Evolutionary conservation across 225 moss, liverwort and hornwort species (phyloP).

Genomic region (Marchantia paleacea): DNA sequence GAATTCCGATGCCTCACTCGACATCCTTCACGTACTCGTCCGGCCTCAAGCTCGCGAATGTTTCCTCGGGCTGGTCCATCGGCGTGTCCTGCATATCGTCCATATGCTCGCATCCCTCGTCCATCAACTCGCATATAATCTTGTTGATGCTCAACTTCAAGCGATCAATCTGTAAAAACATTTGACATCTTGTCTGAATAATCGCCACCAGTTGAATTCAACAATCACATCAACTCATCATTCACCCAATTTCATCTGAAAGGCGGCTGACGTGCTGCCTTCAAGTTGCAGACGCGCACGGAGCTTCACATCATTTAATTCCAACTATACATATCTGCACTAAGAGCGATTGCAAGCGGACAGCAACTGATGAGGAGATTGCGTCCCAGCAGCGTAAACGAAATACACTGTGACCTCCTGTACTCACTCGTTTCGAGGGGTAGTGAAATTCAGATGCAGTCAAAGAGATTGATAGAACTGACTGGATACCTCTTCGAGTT

Average conservation of each 20-base stretch:
- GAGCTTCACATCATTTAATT: no score
- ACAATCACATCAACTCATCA: neutral
- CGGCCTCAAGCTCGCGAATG: slow-evolving; percentile 24
- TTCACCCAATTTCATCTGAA: neutral
- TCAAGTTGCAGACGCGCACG: no score
- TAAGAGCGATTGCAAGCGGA: no score
- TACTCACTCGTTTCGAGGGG: no score
- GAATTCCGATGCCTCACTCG: neutral
- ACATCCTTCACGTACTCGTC: slow-evolving; percentile 26
- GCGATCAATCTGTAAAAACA: slow-evolving; percentile 36
- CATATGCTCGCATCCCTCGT: slow-evolving; percentile 44
- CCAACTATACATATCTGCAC: no score
- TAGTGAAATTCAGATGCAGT: neutral
- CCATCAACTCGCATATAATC: slow-evolving; percentile 44
- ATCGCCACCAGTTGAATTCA: no score
- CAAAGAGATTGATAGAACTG: neutral
- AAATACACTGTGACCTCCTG: no score
- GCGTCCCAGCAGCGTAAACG: no score
- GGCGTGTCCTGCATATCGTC: slow-evolving; percentile 23
- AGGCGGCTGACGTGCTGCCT: neutral
- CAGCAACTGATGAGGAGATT: no score
- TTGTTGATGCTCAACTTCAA: slow-evolving; percentile 46
- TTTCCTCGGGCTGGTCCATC: neutral
- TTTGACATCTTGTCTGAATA: no score
- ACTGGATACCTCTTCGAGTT: slow-evolving; percentile 30